These are phyloP conservation scores for Talaromyces sp. DNA, from an alignment of 2,329 filamentous ascomycete genomes.

Conservation along the genomic window DNA sequence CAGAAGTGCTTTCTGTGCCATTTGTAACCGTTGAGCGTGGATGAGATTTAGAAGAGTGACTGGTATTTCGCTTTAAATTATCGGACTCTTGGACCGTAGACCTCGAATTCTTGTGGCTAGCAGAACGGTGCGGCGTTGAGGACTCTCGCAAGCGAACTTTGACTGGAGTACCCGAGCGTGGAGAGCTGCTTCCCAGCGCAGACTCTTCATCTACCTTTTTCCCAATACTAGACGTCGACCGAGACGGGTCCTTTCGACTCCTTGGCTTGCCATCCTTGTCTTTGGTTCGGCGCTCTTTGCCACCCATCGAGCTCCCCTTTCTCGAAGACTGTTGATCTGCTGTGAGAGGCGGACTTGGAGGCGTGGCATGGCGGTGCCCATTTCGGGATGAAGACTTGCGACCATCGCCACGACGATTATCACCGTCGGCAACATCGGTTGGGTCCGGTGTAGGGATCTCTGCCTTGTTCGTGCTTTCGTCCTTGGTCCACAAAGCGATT, in stretches of 20 bases:
- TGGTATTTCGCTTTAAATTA: constrained; percentile 27
- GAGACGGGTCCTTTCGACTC: constrained; percentile 31
- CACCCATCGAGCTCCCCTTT: constrained; percentile 28
- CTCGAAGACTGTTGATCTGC: constrained; percentile 35
- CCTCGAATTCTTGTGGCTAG: constrained; percentile 31
- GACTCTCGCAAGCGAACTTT: constrained; percentile 32
- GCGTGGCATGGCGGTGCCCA: constrained; percentile 27
- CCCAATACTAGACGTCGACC: constrained; percentile 38
- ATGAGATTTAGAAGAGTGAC: constrained; percentile 26
- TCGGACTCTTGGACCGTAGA: constrained; percentile 23
- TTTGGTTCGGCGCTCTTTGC: constrained; percentile 14
- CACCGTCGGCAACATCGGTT: constrained; percentile 58
- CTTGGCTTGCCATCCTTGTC: constrained; percentile 31
- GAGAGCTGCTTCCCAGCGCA: constrained; percentile 28
- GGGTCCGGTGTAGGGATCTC: constrained; percentile 62
- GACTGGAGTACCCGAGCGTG: constrained; percentile 31
- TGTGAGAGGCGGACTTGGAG: constrained; percentile 46
- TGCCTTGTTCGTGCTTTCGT: constrained; percentile 41
- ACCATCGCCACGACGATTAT: constrained; percentile 1
- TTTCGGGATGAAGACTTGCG: constrained; percentile 24
- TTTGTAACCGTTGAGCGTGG: constrained; percentile 29
- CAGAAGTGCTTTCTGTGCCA: constrained; percentile 27
- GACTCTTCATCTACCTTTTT: constrained; percentile 33
- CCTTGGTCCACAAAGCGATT: constrained; percentile 66
- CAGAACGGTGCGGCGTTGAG: constrained; percentile 28